Conservation (phyloP, 257 asterid species). For the Prunella vulgaris region DNA sequence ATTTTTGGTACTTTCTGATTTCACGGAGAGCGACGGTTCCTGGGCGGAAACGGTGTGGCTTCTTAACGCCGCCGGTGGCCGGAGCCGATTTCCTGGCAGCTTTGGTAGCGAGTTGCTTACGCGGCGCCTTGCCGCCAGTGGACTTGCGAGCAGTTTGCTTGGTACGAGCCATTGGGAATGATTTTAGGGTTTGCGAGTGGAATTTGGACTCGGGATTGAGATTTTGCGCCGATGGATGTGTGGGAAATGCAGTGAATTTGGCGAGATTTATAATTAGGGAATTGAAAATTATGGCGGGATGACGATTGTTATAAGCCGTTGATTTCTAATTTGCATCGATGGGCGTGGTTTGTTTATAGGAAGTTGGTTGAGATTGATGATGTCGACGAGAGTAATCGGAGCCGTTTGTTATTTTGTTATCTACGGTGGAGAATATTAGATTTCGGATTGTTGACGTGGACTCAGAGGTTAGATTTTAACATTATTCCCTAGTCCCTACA, state of each 20-base stretch:
- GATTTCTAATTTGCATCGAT: background rate
- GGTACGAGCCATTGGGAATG: conserved; percentile 23
- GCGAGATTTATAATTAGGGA: conserved; percentile 13
- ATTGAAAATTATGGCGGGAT: conserved; percentile 26
- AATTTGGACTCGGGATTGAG: background rate
- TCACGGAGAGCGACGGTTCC: conserved; percentile 36
- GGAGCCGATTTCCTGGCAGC: conserved; percentile 35
- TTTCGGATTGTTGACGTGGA: conserved; percentile 16
- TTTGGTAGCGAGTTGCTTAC: conserved; percentile 34
- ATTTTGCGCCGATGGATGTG: background rate
- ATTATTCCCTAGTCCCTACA: background rate
- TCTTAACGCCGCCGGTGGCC: conserved; percentile 37
- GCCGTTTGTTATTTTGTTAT: background rate
- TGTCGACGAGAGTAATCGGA: background rate
- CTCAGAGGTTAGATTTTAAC: background rate
- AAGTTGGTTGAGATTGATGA: conserved; percentile 8
- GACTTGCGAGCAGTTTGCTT: conserved; percentile 32
- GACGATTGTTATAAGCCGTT: background rate
- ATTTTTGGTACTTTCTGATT: conserved; percentile 22
- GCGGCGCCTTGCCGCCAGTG: conserved; percentile 36
- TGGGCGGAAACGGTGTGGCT: conserved; percentile 35
- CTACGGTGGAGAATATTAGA: background rate
- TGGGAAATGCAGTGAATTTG: background rate
- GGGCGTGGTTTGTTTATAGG: background rate
- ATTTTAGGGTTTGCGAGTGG: background rate